phyloP scores from a whole-genome alignment of 2,329 filamentous ascomycete genomes.

The Fusarium bactridioides region DNA sequence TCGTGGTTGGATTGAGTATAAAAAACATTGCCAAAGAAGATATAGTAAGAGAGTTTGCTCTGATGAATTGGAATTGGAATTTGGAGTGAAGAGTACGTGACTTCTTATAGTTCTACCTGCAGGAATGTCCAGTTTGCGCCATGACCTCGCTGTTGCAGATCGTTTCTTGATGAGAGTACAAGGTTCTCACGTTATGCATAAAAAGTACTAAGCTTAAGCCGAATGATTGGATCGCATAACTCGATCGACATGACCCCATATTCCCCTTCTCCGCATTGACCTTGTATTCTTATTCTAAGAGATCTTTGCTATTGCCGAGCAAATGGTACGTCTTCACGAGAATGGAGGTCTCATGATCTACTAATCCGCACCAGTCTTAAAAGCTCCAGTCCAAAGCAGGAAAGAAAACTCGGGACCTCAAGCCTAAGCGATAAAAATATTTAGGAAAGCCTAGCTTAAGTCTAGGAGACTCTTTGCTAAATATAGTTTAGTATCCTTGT shows the following conservation, averaged over 20 bases:
- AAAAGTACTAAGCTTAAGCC: background rate
- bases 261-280: background rate
- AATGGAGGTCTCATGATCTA: background rate
- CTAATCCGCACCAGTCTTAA: background rate
- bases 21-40: background rate
- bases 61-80: background rate
- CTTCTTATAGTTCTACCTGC: background rate
- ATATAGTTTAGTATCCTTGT: no score
- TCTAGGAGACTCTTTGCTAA: no score
- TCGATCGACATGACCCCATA: background rate
- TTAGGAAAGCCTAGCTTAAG: no score
- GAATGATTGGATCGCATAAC: background rate
- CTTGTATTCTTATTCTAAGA: accelerated
- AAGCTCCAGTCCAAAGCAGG: no score
- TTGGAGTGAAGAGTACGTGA: no score
- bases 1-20: background rate
- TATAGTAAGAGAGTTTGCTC: accelerated
- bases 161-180: background rate
- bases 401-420: no score
- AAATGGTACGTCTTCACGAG: background rate
- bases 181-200: background rate
- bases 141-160: background rate
- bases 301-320: background rate
- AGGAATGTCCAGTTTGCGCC: background rate
- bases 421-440: no score